A percentile compares a stretch with the other conserved stretches of the same genome.
Conservation (phyloP, 2,329 filamentous ascomycete genomes). For the Ceratocystis cacaofunesta region DNA sequence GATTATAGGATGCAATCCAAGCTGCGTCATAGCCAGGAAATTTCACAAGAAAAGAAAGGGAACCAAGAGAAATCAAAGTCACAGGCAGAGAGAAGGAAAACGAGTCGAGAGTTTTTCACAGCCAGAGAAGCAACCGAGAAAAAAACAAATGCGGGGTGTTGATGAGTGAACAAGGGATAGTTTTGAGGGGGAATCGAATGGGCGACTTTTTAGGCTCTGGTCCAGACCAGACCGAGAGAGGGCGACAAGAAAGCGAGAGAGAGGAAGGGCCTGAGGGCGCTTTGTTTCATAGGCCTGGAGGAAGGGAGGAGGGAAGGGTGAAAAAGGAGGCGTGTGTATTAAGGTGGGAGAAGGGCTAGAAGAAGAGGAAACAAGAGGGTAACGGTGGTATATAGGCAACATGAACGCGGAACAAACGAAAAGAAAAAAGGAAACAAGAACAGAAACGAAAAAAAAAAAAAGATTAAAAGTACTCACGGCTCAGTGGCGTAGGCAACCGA, state of each 20-base stretch:
- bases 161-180: slow-evolving; percentile 2
- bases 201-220: neutral
- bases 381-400: neutral
- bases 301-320: neutral
- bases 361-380: neutral
- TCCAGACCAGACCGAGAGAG: neutral
- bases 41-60: neutral
- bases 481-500: slow-evolving; percentile 6
- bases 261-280: neutral
- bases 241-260: neutral
- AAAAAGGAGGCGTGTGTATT: no score
- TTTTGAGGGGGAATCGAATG: slow-evolving; percentile 1
- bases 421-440: neutral
- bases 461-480: slow-evolving; percentile 3
- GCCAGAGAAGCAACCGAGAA: slow-evolving; percentile 1
- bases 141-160: slow-evolving; percentile 3
- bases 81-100: neutral
- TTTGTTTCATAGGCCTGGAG: neutral
- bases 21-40: slow-evolving; percentile 1
- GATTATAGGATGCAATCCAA: slow-evolving; percentile 1
- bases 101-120: neutral
- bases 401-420: no score
- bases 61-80: neutral
- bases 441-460: neutral
- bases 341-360: neutral